Evolutionary conservation across 306 rosid genomes (phyloP).

Genomic region (Styphnolobium japonicum): DNA sequence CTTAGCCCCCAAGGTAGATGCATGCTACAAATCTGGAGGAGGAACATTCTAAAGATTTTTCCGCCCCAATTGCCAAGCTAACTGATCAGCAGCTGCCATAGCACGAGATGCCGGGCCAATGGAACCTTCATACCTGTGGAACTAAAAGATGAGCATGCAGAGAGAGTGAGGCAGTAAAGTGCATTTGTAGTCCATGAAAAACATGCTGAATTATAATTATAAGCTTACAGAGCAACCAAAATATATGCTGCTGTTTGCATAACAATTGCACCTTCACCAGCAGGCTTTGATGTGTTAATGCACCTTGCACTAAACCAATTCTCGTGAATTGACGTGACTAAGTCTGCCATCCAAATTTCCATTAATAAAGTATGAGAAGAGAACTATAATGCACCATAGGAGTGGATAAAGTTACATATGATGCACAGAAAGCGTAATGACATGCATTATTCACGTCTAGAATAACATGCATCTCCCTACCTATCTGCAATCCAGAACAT

Average conservation of each 20-base stretch:
- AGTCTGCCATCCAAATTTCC: conserved; percentile 39
- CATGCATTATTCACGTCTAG: no score
- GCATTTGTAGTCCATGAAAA: background rate
- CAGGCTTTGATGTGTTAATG: conserved; percentile 60
- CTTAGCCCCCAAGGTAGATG: no score
- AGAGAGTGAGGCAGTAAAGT: background rate
- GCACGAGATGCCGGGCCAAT: conserved; percentile 65
- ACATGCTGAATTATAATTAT: background rate
- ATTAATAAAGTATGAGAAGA: background rate
- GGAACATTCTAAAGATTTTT: conserved; percentile 31
- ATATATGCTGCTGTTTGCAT: conserved; percentile 52
- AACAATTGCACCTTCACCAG: conserved; percentile 59
- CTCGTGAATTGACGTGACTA: conserved; percentile 61
- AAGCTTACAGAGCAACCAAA: conserved; percentile 59
- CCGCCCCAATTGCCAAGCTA: conserved; percentile 46
- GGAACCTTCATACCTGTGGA: conserved; percentile 58
- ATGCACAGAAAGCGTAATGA: no score
- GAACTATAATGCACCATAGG: background rate
- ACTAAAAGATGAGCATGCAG: background rate
- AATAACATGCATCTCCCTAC: no score
- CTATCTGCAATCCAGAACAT: no score
- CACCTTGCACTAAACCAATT: conserved; percentile 69
- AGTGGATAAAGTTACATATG: no score
- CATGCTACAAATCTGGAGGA: conserved; percentile 6
- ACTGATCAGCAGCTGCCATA: conserved; percentile 55